These are phyloP conservation scores for Metarhizium anisopliae DNA, from an alignment of 2,329 filamentous ascomycete species.

Conservation along the genomic window DNA sequence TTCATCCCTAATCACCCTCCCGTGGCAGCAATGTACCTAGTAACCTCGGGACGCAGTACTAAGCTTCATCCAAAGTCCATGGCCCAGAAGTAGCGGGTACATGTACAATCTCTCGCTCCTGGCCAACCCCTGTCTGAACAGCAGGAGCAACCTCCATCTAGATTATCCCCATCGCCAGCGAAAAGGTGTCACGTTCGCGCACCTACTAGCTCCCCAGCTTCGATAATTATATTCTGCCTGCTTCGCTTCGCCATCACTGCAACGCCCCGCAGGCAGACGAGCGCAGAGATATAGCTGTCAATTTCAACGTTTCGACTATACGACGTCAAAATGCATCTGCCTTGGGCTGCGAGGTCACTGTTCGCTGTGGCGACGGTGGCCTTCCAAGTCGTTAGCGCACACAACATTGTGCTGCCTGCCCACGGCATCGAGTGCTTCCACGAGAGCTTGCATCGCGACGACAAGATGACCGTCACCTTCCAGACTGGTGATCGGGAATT, in stretches of 20 bases:
- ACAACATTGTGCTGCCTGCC: conserved; percentile 92
- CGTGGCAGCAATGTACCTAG: background rate
- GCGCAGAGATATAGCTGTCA: background rate
- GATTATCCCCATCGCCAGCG: background rate
- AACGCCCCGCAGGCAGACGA: background rate
- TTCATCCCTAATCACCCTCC: too few species aligned
- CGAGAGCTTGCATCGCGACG: conserved; percentile 83
- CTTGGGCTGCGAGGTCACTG: conserved; percentile 32
- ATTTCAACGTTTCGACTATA: background rate
- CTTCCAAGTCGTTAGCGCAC: conserved; percentile 58
- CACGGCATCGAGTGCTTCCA: conserved; percentile 98
- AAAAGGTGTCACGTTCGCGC: conserved; percentile 6
- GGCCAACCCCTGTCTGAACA: too few species aligned
- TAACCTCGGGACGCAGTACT: background rate
- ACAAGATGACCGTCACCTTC: conserved; percentile 98
- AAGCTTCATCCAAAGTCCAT: too few species aligned
- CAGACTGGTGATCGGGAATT: conserved; percentile 97
- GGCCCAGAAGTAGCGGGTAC: too few species aligned
- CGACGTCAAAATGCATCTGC: conserved; percentile 17
- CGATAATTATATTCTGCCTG: background rate
- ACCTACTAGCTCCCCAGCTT: background rate
- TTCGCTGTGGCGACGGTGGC: conserved; percentile 28
- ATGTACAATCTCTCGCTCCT: too few species aligned
- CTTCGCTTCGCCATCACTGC: background rate
- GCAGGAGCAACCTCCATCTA: background rate